These are phyloP conservation scores for Piper longum DNA, from an alignment of 164 flowering plant species.

Conservation along the genomic window DNA sequence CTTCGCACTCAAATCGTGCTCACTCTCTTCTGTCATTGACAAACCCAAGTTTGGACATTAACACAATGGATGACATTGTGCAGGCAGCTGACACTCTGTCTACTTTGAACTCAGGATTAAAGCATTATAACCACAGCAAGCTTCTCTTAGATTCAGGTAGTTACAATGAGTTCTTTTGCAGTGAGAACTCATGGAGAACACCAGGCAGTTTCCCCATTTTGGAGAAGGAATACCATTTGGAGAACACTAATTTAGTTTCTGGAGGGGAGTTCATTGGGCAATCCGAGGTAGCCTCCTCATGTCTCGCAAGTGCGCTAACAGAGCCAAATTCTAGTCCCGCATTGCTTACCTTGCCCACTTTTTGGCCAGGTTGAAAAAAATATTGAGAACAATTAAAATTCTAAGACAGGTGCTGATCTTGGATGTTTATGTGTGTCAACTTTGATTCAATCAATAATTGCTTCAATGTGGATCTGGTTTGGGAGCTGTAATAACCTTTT, in stretches of 20 bases:
- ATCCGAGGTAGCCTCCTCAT: background rate
- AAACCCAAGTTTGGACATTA: background rate
- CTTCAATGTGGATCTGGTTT: no score
- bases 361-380: background rate
- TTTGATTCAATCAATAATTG: no score
- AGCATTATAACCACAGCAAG: background rate
- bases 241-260: background rate
- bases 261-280: no score
- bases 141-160: background rate
- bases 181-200: background rate
- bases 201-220: background rate
- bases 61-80: background rate
- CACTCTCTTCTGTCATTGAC: background rate
- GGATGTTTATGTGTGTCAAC: no score
- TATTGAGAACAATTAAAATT: no score
- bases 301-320: background rate
- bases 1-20: background rate
- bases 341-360: background rate
- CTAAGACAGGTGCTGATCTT: no score
- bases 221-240: background rate
- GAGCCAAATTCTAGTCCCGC: background rate
- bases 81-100: background rate
- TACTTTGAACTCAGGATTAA: background rate
- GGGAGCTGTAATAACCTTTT: no score
- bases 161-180: background rate